These are phyloP conservation scores for Haplosporangium sp. DNA, from an alignment of 371 early-diverging fungal genomes.

Conservation along the genomic window DNA sequence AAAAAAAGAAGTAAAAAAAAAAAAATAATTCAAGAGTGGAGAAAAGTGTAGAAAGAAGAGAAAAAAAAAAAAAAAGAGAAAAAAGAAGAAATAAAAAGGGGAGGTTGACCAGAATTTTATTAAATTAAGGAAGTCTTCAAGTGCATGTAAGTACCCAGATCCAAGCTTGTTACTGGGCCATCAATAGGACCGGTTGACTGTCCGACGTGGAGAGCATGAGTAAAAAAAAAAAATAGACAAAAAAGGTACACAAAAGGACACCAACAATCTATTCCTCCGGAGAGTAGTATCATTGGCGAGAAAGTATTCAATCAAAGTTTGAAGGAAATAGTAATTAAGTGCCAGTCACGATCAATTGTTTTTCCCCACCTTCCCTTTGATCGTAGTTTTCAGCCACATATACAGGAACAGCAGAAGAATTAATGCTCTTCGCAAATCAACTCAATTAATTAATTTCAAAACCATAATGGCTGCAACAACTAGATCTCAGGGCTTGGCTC, in stretches of 20 bases:
- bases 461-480: conserved; percentile 15
- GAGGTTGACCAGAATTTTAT: not conserved
- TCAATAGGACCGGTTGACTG: not conserved
- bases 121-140: not conserved
- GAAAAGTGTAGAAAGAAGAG: conserved; percentile 1
- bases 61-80: not conserved
- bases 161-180: not conserved
- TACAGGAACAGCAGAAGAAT: not conserved
- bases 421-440: not conserved
- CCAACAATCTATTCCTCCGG: conserved; percentile 6
- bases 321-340: not conserved
- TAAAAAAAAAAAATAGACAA: not conserved
- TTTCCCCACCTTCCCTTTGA: not conserved
- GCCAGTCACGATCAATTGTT: not conserved
- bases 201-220: conserved; percentile 7
- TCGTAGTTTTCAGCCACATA: not conserved
- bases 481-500: conserved; percentile 38
- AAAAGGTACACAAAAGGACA: not conserved
- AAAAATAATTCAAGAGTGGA: not conserved
- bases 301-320: not conserved
- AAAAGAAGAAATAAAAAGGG: not conserved
- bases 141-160: not conserved
- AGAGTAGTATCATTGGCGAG: conserved; percentile 23
- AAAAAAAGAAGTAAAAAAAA: not conserved
- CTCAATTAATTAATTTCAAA: not conserved